A percentile compares a stretch with the other conserved stretches of the same genome.
phyloP scores from a whole-genome alignment of 1,139 yeast species.

The Petasospora fabianii region DNA sequence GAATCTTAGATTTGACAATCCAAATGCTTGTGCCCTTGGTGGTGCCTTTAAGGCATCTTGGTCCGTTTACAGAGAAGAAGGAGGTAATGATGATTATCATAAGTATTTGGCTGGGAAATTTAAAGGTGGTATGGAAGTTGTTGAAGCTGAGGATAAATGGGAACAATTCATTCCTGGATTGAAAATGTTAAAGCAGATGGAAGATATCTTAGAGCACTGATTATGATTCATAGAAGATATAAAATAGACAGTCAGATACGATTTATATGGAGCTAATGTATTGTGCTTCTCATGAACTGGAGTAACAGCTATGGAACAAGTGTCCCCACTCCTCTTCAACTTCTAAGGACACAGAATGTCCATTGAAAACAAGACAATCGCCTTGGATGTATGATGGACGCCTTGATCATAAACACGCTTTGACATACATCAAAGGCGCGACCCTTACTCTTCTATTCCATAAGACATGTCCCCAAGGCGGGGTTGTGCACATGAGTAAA shows the following conservation, averaged over 20 bases:
- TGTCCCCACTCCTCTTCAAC: too few species aligned
- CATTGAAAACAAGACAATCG: too few species aligned
- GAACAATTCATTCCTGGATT: conserved; percentile 24
- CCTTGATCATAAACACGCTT: too few species aligned
- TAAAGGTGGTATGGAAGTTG: conserved; percentile 42
- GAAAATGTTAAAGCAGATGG: conserved; percentile 18
- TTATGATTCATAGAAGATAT: too few species aligned
- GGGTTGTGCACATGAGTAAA: too few species aligned
- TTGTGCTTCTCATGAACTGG: too few species aligned
- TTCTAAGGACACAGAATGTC: too few species aligned
- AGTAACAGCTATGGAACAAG: too few species aligned
- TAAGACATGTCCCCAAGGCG: too few species aligned
- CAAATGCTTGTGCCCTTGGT: conserved; percentile 94
- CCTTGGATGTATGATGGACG: too few species aligned
- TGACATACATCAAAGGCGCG: too few species aligned
- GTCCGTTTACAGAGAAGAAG: conserved; percentile 33
- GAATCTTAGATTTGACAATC: conserved; percentile 61
- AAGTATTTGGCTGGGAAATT: conserved; percentile 43
- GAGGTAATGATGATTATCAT: conserved; percentile 13
- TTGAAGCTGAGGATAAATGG: conserved; percentile 33
- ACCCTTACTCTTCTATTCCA: too few species aligned
- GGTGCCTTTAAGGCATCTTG: conserved; percentile 88
- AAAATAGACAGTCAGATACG: background rate
- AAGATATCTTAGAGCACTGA: conserved; percentile 8
- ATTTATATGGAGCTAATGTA: background rate